Evolutionary conservation across 495 filamentous ascomycete species (phyloP), one percentile per base, ranked within the genome.

Genomic region (Penicillium steckii): DNA sequence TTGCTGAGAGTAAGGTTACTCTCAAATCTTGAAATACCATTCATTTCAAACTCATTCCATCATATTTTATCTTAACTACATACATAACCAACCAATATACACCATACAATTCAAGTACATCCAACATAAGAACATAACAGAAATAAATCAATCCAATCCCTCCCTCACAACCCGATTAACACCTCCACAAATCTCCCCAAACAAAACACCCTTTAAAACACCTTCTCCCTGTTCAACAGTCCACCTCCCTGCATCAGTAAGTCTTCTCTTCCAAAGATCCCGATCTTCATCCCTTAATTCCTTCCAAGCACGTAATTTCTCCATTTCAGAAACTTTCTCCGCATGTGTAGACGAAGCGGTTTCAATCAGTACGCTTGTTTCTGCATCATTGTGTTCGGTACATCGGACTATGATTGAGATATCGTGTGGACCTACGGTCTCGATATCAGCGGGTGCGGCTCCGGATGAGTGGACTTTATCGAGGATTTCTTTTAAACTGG

Each of bases 171-270:
- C 68, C 21, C 70, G 70, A 4, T 78, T 83, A 45, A 88, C 73
- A 6, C 74, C 56, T 18, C 76, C 82, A 48, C 77, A 87, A 46
- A 83, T 70, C 68, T 89, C 80, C 18, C 83, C 79, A 71, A 95
- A 95, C 40, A 95, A 66, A 6, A 96, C 77, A 6, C 87, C 84
- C 65, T 85, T 78, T 29, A 94, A 76, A 10, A 94, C 78, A 26
- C 76, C 78, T 69, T 90, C 88, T 1, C 87, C 87, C 69, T 91
- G 80, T 30, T 80, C 80, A 48, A 80, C 79, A 4, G 79, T 75
- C 89, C 89, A 92, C 46, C 89, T 77, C 4, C 89, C 90, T 3
- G 88, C 84, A 50, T 82, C 72, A 50, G 77, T 76, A 33, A 96
- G 71, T 57, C 76, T 78, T 55, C 76, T 65, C 73, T 85, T 89